phyloP scores from a whole-genome alignment of 179 eudicot species.

The Beta macrorhiza region DNA sequence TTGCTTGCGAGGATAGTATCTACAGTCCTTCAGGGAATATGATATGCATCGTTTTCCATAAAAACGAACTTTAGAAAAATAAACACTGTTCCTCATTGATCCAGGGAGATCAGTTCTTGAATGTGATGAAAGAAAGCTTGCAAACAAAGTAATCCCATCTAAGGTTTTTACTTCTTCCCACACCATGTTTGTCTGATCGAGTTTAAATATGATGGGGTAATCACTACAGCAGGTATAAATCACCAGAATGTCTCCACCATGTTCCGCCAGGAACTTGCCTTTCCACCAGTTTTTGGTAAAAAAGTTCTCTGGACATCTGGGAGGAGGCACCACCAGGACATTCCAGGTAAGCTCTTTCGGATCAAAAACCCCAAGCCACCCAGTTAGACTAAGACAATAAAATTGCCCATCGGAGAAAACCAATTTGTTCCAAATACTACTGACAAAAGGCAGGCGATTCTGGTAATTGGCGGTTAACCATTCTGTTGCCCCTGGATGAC shows the following conservation, averaged over 20 bases:
- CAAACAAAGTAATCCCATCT: slow-evolving; percentile 65
- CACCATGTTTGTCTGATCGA: slow-evolving; percentile 52
- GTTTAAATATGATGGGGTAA: slow-evolving; percentile 73
- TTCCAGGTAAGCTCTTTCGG: slow-evolving; percentile 64
- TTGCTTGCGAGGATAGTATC: slow-evolving; percentile 81
- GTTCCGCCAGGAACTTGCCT: slow-evolving; percentile 75
- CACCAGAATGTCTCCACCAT: slow-evolving; percentile 65
- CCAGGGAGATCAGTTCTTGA: slow-evolving; percentile 74
- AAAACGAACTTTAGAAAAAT: slow-evolving; percentile 75
- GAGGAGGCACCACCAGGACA: slow-evolving; percentile 75
- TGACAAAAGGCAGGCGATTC: slow-evolving; percentile 75
- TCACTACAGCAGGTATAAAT: slow-evolving; percentile 67
- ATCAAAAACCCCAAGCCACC: slow-evolving; percentile 79
- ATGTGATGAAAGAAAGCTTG: slow-evolving; percentile 61
- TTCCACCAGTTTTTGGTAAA: slow-evolving; percentile 74
- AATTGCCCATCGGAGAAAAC: slow-evolving; percentile 68
- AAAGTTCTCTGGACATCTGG: slow-evolving; percentile 66
- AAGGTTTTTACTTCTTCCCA: slow-evolving; percentile 71
- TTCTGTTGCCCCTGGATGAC: slow-evolving; percentile 58
- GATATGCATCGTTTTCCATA: slow-evolving; percentile 76
- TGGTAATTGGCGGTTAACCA: slow-evolving; percentile 75
- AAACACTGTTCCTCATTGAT: slow-evolving; percentile 65
- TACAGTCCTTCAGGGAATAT: slow-evolving; percentile 58
- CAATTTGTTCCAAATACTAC: slow-evolving; percentile 83
- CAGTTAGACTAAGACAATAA: slow-evolving; percentile 76